phyloP scores from a whole-genome alignment of 2,329 filamentous ascomycete genomes.

The Sphaerostilbella broomeana region DNA sequence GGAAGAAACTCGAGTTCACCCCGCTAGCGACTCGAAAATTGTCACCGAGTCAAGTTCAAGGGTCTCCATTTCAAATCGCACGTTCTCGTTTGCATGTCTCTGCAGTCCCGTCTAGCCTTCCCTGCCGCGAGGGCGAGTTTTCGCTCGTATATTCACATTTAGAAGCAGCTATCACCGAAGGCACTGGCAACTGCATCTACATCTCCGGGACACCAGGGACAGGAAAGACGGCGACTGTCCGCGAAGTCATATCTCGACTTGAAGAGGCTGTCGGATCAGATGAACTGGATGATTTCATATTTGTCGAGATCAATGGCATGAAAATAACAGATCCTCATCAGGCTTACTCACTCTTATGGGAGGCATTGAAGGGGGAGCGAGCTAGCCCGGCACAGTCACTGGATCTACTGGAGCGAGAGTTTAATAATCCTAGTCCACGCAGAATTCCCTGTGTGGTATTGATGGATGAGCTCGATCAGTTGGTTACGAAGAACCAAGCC shows the following conservation, averaged over 20 bases:
- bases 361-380: conserved; percentile 86
- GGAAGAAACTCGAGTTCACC: conserved; percentile 85
- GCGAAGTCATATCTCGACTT: conserved; percentile 84
- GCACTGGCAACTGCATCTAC: conserved; percentile 93
- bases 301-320: conserved; percentile 99
- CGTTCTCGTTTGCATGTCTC: conserved; percentile 87
- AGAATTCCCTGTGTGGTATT: conserved; percentile 92
- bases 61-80: conserved; percentile 87
- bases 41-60: conserved; percentile 65
- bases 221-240: conserved; percentile 93
- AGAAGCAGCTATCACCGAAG: conserved; percentile 88
- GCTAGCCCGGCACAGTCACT: conserved; percentile 89
- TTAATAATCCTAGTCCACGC: conserved; percentile 82
- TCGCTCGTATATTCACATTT: conserved; percentile 87
- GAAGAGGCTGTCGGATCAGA: conserved; percentile 83
- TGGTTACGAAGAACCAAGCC: conserved; percentile 97
- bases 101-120: conserved; percentile 79
- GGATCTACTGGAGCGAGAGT: conserved; percentile 85
- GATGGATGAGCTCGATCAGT: conserved; percentile 97
- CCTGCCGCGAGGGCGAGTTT: conserved; percentile 90
- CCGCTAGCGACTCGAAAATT: conserved; percentile 84
- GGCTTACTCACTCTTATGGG: conserved; percentile 91
- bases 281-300: conserved; percentile 96
- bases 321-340: conserved; percentile 98
- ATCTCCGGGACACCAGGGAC: conserved; percentile 98